Base-by-base conservation (phyloP, 1,139 yeast species). In the Suhomyces yuchorum region DNA sequence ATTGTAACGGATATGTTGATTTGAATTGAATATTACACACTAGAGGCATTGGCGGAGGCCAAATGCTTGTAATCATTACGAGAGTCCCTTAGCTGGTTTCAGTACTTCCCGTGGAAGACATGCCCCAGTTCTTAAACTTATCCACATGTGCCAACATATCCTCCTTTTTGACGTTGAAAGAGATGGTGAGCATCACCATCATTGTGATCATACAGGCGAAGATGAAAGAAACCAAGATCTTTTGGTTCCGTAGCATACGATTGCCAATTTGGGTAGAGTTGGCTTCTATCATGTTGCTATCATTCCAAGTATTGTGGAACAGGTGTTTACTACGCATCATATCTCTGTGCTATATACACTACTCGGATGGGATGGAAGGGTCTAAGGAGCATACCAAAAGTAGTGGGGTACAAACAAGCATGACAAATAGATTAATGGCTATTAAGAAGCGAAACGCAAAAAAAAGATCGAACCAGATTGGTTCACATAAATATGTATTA, bases 211-310 rank as follows among this genome's bases (percentile, higher is more conserved):
- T 61, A n/a, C 57, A 53, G 3, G 63, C 46, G 11, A 64, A 46
- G 4, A 70, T 61, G 6, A 56, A 36, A 22, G 64, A 32, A 4
- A 60, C 51, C 23, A 70, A 47, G 35, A 62, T 51, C 45, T 65
- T 54, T 50, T 69, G 75, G 14, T 65, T 65, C 48, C 64, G 57
- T 54, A 70, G 68, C 51, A 70, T 54, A 42, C 70, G 52, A 46
- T 61, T 64, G 26, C 71, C 58, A 30, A 68, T 62, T 9, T 59
- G 53, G 15, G 72, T 68, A 5, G 73, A 63, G 48, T 68, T 68
- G 34, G 67, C 67, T 41, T 59, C 51, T 65, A 61, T 62, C 34
- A 14, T 30, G 9, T 30, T 15, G 17, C 6, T 30, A 15, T 7
- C 8, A 30, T 7, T 14, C 2, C 18, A 14, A 7, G 5, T 28